These are phyloP conservation scores for Saccharum hybrid DNA, from an alignment of 202 grass and related monocot species.

Conservation along the genomic window DNA sequence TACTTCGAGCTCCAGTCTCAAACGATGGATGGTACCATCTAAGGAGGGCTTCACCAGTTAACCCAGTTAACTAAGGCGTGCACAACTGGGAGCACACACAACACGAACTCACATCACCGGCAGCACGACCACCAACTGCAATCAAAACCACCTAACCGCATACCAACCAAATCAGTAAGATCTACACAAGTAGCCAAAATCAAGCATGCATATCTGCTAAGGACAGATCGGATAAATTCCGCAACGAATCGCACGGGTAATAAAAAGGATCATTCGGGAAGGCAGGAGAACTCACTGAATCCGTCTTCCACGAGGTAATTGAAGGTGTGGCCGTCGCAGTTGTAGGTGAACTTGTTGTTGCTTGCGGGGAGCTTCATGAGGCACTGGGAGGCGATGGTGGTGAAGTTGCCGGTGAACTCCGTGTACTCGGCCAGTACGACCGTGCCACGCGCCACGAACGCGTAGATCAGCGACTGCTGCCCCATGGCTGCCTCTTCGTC, in stretches of 20 bases:
- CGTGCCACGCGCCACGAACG: constrained; percentile 88
- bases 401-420: constrained; percentile 97
- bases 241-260: constrained; percentile 7
- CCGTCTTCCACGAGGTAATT: constrained; percentile 95
- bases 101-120: too few relatives aligned
- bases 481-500: constrained; percentile 46
- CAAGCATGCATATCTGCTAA: neutral
- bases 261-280: constrained; percentile 3
- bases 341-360: constrained; percentile 94
- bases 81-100: too few relatives aligned
- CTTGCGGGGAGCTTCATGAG: constrained; percentile 91
- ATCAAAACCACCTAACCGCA: too few relatives aligned
- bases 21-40: neutral
- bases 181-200: too few relatives aligned
- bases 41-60: too few relatives aligned
- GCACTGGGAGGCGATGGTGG: constrained; percentile 91
- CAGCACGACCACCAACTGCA: too few relatives aligned
- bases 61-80: too few relatives aligned
- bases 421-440: constrained; percentile 92
- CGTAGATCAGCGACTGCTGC: constrained; percentile 93
- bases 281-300: constrained; percentile 64
- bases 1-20: neutral
- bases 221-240: constrained; percentile 19
- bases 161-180: too few relatives aligned
- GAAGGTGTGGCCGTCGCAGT: constrained; percentile 91